phyloP scores from a whole-genome alignment of 305 asterid species.

The Euphrasia arctica region DNA sequence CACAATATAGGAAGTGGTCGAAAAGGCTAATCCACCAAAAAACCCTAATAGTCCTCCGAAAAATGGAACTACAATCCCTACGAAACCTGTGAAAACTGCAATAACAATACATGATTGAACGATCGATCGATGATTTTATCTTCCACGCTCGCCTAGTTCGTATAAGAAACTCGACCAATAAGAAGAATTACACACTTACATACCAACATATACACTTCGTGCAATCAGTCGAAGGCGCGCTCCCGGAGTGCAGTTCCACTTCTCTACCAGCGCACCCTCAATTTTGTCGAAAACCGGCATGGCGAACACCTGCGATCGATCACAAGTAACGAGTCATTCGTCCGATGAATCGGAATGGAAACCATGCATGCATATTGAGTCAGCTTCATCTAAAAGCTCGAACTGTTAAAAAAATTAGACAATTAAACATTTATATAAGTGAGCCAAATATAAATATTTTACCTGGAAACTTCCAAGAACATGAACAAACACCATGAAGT shows the following conservation, averaged over 20 bases:
- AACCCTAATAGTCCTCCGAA: slow-evolving; percentile 46
- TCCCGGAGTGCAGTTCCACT: slow-evolving; percentile 34
- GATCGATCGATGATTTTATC: neutral
- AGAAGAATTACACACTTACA: neutral
- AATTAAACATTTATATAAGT: too few relatives aligned
- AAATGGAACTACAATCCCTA: slow-evolving; percentile 36
- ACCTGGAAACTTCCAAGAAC: slow-evolving; percentile 55
- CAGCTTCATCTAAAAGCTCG: too few relatives aligned
- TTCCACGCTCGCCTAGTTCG: too few relatives aligned
- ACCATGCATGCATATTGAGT: too few relatives aligned
- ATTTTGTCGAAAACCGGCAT: slow-evolving; percentile 53
- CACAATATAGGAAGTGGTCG: slow-evolving; percentile 39
- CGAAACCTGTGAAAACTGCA: slow-evolving; percentile 33
- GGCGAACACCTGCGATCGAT: slow-evolving; percentile 35
- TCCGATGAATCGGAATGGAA: too few relatives aligned
- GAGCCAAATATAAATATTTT: too few relatives aligned
- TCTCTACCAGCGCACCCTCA: slow-evolving; percentile 29
- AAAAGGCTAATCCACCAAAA: slow-evolving; percentile 44
- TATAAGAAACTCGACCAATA: too few relatives aligned
- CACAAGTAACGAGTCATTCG: neutral
- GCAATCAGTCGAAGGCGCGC: slow-evolving; percentile 35
- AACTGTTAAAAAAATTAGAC: too few relatives aligned
- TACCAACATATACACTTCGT: slow-evolving; percentile 43
- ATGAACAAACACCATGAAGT: slow-evolving; percentile 48
- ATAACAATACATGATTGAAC: neutral